A percentile compares a stretch with the other conserved stretches of the same genome.
Conservation (phyloP, 106 monocot species). For the Chionographis japonica region DNA sequence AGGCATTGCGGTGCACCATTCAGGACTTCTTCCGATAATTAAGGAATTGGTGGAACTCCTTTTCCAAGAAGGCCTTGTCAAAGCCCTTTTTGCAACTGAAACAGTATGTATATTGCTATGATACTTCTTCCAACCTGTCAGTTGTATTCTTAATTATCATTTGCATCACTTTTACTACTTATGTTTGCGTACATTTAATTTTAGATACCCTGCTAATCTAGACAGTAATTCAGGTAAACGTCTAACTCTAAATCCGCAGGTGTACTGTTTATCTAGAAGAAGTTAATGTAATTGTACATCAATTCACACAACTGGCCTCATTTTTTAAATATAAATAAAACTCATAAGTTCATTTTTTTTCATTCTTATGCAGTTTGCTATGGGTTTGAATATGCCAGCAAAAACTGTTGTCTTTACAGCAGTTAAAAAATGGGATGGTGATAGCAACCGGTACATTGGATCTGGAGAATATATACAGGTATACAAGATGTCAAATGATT, state of each 20-base stretch:
- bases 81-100: constrained; percentile 99
- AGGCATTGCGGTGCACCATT: constrained; percentile 99
- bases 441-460: constrained; percentile 76
- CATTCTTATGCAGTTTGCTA: constrained; percentile 72
- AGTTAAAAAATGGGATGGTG: constrained; percentile 99
- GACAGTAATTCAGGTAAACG: too few relatives aligned
- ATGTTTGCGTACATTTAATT: too few relatives aligned
- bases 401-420: constrained; percentile 98
- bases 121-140: background rate
- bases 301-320: background rate
- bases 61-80: constrained; percentile 99
- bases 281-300: background rate
- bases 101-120: constrained; percentile 48
- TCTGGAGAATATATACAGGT: constrained; percentile 99
- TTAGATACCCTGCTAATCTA: too few relatives aligned
- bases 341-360: background rate
- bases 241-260: too few relatives aligned
- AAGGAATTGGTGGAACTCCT: constrained; percentile 98
- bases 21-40: constrained; percentile 92
- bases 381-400: constrained; percentile 99
- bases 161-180: background rate
- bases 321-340: background rate
- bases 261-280: too few relatives aligned
- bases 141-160: background rate
- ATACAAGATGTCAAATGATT: background rate